phyloP scores from a whole-genome alignment of 306 rosid species.

The Hippophae tibetana region DNA sequence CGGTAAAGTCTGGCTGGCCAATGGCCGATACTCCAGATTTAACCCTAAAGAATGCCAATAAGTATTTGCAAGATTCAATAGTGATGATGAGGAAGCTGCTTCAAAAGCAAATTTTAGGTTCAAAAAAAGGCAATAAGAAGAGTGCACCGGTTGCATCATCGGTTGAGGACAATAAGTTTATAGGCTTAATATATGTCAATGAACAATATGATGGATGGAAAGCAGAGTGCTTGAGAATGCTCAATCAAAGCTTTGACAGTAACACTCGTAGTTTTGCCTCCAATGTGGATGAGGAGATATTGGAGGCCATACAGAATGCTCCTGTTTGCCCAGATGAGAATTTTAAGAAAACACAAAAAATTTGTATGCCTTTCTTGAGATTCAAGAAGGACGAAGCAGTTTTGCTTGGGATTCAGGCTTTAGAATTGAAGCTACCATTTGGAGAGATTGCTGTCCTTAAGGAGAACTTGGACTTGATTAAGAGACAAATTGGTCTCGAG shows the following conservation, averaged over 20 bases:
- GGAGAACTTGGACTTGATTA: slow-evolving; percentile 68
- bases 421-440: slow-evolving; percentile 66
- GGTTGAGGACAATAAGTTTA: slow-evolving; percentile 34
- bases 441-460: slow-evolving; percentile 74
- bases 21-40: slow-evolving; percentile 56
- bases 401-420: slow-evolving; percentile 61
- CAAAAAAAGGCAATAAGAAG: slow-evolving; percentile 57
- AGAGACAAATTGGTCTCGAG: slow-evolving; percentile 69
- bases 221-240: slow-evolving; percentile 71
- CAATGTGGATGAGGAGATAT: slow-evolving; percentile 45
- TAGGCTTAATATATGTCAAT: slow-evolving; percentile 60
- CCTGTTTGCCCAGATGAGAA: slow-evolving; percentile 49
- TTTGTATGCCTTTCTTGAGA: slow-evolving; percentile 79
- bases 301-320: slow-evolving; percentile 50
- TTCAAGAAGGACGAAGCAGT: slow-evolving; percentile 66
- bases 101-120: slow-evolving; percentile 70
- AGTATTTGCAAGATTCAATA: slow-evolving; percentile 78
- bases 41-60: slow-evolving; percentile 66
- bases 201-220: slow-evolving; percentile 84
- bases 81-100: slow-evolving; percentile 76
- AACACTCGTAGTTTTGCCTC: slow-evolving; percentile 39
- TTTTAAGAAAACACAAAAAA: slow-evolving; percentile 55
- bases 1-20: slow-evolving; percentile 81
- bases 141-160: slow-evolving; percentile 35
- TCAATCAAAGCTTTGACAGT: slow-evolving; percentile 39